Percentiles rank a stretch among this genome's conserved stretches.
Conservation (phyloP, 371 early-diverging fungal genomes). For the Paraphysoderma sedebokerense region DNA sequence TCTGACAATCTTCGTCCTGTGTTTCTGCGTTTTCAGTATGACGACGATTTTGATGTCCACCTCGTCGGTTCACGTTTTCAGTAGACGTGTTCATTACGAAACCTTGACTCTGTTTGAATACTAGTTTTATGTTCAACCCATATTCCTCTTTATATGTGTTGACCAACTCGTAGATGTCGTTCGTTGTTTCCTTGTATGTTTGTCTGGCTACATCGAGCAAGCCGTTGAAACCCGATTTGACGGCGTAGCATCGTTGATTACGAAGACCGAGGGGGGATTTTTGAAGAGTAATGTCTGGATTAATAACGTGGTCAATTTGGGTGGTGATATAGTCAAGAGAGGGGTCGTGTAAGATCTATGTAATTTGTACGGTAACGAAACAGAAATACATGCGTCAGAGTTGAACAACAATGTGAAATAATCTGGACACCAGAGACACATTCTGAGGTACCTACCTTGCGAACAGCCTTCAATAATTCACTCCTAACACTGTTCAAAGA, state of each 20-base stretch:
- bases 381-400: background rate
- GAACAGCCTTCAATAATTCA: slow-evolving; percentile 22
- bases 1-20: too few relatives aligned
- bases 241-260: slow-evolving; percentile 70
- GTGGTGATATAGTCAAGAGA: slow-evolving; percentile 15
- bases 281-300: slow-evolving; percentile 46
- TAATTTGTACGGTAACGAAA: slow-evolving; percentile 11
- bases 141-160: too few relatives aligned
- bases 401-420: background rate
- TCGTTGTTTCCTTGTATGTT: slow-evolving; percentile 64
- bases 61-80: too few relatives aligned
- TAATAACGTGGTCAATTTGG: slow-evolving; percentile 29
- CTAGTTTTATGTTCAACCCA: too few relatives aligned
- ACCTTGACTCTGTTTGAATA: too few relatives aligned
- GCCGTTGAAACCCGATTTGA: slow-evolving; percentile 66
- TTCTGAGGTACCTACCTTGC: slow-evolving; percentile 10
- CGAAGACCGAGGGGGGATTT: slow-evolving; percentile 53
- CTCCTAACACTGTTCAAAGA: slow-evolving; percentile 13
- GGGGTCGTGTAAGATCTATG: slow-evolving; percentile 9
- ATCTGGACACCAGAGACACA: too few relatives aligned
- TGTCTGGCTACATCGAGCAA: slow-evolving; percentile 77
- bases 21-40: too few relatives aligned
- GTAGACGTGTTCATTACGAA: too few relatives aligned
- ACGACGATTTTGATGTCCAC: too few relatives aligned
- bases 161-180: slow-evolving; percentile 61